These are phyloP conservation scores for Dendrobium catenatum DNA, from an alignment of 106 monocot species.

Conservation along the genomic window DNA sequence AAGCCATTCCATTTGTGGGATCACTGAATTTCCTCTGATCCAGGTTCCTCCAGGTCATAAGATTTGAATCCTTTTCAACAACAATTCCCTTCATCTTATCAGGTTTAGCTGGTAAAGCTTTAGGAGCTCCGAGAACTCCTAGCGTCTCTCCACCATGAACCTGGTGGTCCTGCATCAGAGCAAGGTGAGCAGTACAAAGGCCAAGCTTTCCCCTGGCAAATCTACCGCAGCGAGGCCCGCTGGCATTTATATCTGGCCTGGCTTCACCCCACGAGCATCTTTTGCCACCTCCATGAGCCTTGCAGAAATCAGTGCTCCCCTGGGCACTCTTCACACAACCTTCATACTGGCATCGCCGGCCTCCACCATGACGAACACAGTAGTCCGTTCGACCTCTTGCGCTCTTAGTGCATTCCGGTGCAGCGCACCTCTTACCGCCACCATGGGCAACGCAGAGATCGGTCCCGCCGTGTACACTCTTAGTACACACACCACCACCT, in stretches of 20 bases:
- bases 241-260: slow-evolving; percentile 19
- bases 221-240: slow-evolving; percentile 30
- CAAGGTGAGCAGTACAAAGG: slow-evolving; percentile 33
- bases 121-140: background rate
- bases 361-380: slow-evolving; percentile 65
- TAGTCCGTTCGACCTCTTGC: slow-evolving; percentile 47
- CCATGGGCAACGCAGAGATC: slow-evolving; percentile 66
- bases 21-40: no score
- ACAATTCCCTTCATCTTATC: slow-evolving; percentile 12
- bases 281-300: slow-evolving; percentile 63
- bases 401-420: slow-evolving; percentile 32
- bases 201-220: slow-evolving; percentile 36
- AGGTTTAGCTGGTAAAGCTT: background rate
- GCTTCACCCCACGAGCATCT: slow-evolving; percentile 43
- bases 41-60: no score
- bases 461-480: slow-evolving; percentile 61
- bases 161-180: slow-evolving; percentile 31
- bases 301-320: slow-evolving; percentile 59
- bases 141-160: slow-evolving; percentile 46
- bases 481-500: slow-evolving; percentile 40
- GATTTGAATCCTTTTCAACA: background rate
- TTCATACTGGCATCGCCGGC: slow-evolving; percentile 38
- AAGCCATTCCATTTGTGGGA: background rate
- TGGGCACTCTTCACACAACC: slow-evolving; percentile 63
- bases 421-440: slow-evolving; percentile 55